Conservation (phyloP, 805 yeast genomes). For the Candida oleophila region DNA sequence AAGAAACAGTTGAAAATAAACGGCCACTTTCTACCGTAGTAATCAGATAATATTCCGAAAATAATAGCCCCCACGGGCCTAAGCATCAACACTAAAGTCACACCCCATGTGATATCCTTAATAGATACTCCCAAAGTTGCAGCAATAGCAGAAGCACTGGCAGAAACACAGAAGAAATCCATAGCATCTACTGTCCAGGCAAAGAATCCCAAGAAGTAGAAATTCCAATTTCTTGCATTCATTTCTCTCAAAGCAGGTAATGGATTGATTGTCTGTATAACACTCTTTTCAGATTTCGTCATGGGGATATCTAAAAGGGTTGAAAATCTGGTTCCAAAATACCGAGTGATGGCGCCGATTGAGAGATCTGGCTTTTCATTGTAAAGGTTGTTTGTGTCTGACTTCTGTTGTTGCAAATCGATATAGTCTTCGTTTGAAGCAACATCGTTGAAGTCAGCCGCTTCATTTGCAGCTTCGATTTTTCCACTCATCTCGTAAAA, state of each 20-base stretch:
- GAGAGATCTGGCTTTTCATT: slow-evolving; percentile 18
- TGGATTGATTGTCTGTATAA: slow-evolving; percentile 38
- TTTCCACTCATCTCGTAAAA: background rate
- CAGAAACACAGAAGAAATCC: slow-evolving; percentile 65
- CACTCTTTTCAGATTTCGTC: background rate
- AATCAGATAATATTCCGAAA: slow-evolving; percentile 62
- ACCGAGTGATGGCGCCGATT: slow-evolving; percentile 6
- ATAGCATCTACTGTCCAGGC: slow-evolving; percentile 77
- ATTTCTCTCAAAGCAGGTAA: slow-evolving; percentile 38
- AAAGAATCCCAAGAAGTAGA: slow-evolving; percentile 55
- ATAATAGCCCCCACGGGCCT: slow-evolving; percentile 69
- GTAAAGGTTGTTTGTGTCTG: slow-evolving; percentile 6
- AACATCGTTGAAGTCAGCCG: background rate
- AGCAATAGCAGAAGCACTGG: slow-evolving; percentile 54
- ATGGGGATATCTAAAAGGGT: slow-evolving; percentile 20
- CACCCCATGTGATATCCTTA: slow-evolving; percentile 66
- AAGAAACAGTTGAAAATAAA: slow-evolving; percentile 51
- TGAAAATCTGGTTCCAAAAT: slow-evolving; percentile 14
- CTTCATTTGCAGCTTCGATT: background rate
- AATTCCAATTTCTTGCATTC: slow-evolving; percentile 49
- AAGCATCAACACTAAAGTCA: slow-evolving; percentile 69
- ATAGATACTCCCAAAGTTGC: slow-evolving; percentile 42
- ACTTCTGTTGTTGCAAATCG: background rate
- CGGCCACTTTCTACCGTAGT: slow-evolving; percentile 68
- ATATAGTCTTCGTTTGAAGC: background rate